These are phyloP conservation scores for Chlamydomonas sphaeroides DNA, from an alignment of 139 green algal species.

Conservation along the genomic window DNA sequence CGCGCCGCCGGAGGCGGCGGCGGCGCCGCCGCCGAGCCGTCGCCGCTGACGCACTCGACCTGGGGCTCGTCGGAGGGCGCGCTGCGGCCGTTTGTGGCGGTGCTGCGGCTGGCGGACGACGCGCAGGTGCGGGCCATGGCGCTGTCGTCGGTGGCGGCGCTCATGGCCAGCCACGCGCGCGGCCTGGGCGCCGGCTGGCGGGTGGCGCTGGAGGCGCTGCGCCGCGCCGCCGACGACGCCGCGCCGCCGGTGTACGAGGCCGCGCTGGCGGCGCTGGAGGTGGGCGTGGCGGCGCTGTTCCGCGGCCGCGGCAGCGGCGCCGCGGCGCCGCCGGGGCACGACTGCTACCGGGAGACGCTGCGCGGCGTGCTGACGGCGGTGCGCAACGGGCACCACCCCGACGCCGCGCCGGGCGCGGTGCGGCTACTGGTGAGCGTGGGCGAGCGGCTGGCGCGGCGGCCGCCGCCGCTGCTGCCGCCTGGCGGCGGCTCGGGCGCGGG, in stretches of 20 bases:
- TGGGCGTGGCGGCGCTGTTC: slow-evolving; percentile 72
- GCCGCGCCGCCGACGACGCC: slow-evolving; percentile 66
- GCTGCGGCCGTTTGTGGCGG: slow-evolving; percentile 87
- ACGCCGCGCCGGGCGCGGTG: slow-evolving; percentile 8
- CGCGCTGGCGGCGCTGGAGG: slow-evolving; percentile 69
- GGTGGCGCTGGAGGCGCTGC: slow-evolving; percentile 66
- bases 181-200: slow-evolving; percentile 76
- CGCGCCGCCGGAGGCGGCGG: neutral
- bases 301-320: neutral
- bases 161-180: slow-evolving; percentile 46
- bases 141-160: slow-evolving; percentile 71
- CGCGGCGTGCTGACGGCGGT: slow-evolving; percentile 8
- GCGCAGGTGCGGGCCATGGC: slow-evolving; percentile 80
- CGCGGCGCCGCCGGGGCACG: slow-evolving; percentile 24
- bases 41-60: slow-evolving; percentile 9
- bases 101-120: slow-evolving; percentile 81
- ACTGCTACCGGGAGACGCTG: slow-evolving; percentile 39
- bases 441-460: slow-evolving; percentile 11
- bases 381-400: slow-evolving; percentile 4
- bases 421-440: slow-evolving; percentile 19
- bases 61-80: slow-evolving; percentile 79
- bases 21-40: neutral
- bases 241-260: slow-evolving; percentile 61
- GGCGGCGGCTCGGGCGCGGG: neutral
- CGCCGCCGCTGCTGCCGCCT: neutral